Conservation (phyloP, 768 basidiomycete genomes). For the Vararia minispora region DNA sequence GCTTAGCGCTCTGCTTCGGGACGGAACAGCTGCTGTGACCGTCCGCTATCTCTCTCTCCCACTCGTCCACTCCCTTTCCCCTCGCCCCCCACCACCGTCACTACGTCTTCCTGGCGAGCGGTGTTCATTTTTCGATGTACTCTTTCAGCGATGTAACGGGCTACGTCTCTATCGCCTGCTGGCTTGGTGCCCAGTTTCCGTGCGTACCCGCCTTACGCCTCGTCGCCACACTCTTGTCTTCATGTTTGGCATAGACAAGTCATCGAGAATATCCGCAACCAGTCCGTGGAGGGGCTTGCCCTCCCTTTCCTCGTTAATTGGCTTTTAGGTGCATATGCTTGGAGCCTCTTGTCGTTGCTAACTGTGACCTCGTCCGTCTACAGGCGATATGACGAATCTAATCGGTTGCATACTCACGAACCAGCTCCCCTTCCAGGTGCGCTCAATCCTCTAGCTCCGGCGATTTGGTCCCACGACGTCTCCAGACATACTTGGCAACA, state of each 20-base stretch:
- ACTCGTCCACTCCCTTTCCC: not conserved
- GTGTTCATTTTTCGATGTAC: constrained; percentile 16
- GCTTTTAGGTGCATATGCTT: constrained; percentile 58
- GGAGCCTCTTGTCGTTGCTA: not conserved
- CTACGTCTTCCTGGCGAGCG: constrained; percentile 13
- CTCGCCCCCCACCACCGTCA: constrained; percentile 5
- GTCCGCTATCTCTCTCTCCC: not conserved
- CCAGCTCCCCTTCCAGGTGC: constrained; percentile 91
- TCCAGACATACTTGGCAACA: constrained; percentile 76
- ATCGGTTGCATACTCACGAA: constrained; percentile 85
- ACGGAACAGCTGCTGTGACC: too few relatives aligned
- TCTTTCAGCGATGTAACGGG: constrained; percentile 55
- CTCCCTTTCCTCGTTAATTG: constrained; percentile 91
- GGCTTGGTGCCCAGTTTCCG: constrained; percentile 87
- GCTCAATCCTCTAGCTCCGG: constrained; percentile 14
- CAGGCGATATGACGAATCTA: constrained; percentile 89
- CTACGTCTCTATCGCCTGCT: constrained; percentile 61
- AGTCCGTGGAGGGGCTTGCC: constrained; percentile 84
- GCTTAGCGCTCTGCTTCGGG: too few relatives aligned
- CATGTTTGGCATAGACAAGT: constrained; percentile 50
- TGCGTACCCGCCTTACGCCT: constrained; percentile 30
- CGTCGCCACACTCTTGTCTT: constrained; percentile 2
- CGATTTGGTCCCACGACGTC: constrained; percentile 6
- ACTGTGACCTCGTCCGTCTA: not conserved
- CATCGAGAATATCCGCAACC: constrained; percentile 59